Percentiles rank a stretch among this genome's conserved stretches.
phyloP scores from a whole-genome alignment of 2,329 filamentous ascomycete genomes.

The Venturia pyrina region DNA sequence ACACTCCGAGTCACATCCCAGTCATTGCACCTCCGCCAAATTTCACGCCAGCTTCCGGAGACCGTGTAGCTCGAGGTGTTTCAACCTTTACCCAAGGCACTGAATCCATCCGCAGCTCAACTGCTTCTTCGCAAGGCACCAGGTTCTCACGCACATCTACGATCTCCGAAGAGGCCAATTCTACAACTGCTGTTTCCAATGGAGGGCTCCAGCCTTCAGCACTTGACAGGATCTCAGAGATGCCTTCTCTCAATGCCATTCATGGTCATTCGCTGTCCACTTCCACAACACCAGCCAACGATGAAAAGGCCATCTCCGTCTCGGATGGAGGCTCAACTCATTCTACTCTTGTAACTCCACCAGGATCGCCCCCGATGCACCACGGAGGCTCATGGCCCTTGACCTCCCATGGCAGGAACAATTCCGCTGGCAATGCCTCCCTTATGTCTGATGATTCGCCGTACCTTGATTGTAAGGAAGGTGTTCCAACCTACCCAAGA shows the following conservation, averaged over 20 bases:
- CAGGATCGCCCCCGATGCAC: background rate
- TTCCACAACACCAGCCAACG: background rate
- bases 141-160: background rate
- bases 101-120: background rate
- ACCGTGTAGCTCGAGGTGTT: background rate
- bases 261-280: background rate
- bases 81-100: background rate
- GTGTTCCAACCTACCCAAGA: background rate
- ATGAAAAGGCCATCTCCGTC: background rate
- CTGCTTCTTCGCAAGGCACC: background rate
- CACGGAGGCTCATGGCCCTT: background rate
- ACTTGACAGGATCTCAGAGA: background rate
- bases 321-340: background rate
- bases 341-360: background rate
- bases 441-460: background rate
- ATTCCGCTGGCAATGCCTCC: background rate
- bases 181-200: background rate
- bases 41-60: background rate
- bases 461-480: background rate
- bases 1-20: background rate
- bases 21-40: slow-evolving; percentile 5
- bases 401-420: background rate
- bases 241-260: background rate
- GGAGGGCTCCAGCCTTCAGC: background rate
- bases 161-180: background rate